A percentile compares a stretch with the other conserved stretches of the same genome.
Conservation (phyloP, 2,329 filamentous ascomycete genomes). For the Ophidiomyces ophidiicola region DNA sequence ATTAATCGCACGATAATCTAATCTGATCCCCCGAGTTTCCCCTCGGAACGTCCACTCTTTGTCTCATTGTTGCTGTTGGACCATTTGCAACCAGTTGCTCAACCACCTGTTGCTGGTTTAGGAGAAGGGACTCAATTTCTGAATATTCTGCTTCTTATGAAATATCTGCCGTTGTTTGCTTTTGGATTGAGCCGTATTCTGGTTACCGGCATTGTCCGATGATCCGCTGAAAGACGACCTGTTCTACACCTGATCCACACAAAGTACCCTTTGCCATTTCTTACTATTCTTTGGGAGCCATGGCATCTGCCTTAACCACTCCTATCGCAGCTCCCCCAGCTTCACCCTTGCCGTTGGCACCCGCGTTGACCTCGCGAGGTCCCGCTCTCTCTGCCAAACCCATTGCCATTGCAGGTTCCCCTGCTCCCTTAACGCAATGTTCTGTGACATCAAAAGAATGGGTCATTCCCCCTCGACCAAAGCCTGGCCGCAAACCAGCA, state of each 20-base stretch:
- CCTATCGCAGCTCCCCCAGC: constrained; percentile 30
- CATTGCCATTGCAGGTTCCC: constrained; percentile 25
- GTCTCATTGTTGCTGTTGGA: neutral
- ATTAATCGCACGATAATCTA: constrained; percentile 19
- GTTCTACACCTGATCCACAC: neutral
- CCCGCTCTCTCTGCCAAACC: constrained; percentile 29
- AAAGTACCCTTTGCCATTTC: neutral
- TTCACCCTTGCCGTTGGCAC: constrained; percentile 25
- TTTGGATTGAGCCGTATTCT: too few relatives aligned
- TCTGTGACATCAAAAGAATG: constrained; percentile 71
- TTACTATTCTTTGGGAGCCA: constrained; percentile 14
- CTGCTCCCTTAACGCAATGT: constrained; percentile 29
- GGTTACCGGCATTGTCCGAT: constrained; percentile 6
- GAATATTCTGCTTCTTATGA: too few relatives aligned
- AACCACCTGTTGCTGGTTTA: too few relatives aligned
- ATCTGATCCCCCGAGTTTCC: constrained; percentile 18
- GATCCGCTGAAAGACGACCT: neutral
- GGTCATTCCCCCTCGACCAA: constrained; percentile 75
- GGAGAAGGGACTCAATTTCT: too few relatives aligned
- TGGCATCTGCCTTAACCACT: constrained; percentile 30
- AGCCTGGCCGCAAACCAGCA: constrained; percentile 88
- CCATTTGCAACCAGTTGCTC: constrained; percentile 1
- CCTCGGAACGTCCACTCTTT: constrained; percentile 1
- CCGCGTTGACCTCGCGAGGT: constrained; percentile 19
- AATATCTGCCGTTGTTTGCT: too few relatives aligned